These are phyloP conservation scores for Fomitopsis pulvina DNA, from an alignment of 768 basidiomycete genomes.

Conservation along the genomic window DNA sequence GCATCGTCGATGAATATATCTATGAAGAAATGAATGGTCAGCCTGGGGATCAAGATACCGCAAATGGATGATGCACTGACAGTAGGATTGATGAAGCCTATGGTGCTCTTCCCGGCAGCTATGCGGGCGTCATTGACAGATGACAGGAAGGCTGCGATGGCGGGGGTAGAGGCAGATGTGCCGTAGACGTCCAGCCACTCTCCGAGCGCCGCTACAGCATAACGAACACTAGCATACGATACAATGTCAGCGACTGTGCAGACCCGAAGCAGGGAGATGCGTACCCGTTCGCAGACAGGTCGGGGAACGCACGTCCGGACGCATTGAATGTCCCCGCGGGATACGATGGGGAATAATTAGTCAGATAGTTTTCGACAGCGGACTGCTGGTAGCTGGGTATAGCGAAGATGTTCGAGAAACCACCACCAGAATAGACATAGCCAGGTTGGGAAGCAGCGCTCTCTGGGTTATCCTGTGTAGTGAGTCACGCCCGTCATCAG, in stretches of 20 bases:
- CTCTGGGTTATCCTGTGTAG: slow-evolving; percentile 25
- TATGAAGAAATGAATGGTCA: slow-evolving; percentile 9
- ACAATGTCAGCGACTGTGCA: no score
- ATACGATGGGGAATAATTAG: slow-evolving; percentile 27
- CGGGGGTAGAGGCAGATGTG: slow-evolving; percentile 57
- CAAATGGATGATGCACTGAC: slow-evolving; percentile 2
- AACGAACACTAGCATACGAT: slow-evolving; percentile 21
- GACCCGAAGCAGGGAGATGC: no score
- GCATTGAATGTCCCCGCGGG: slow-evolving; percentile 27
- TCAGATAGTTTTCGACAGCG: slow-evolving; percentile 23
- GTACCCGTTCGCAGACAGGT: slow-evolving; percentile 30
- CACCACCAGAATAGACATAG: slow-evolving; percentile 31
- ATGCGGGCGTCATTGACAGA: slow-evolving; percentile 40
- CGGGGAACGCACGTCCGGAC: slow-evolving; percentile 27
- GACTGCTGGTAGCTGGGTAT: slow-evolving; percentile 29
- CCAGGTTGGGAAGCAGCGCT: slow-evolving; percentile 29
- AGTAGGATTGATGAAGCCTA: slow-evolving; percentile 32
- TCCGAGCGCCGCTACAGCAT: slow-evolving; percentile 24
- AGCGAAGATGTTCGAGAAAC: slow-evolving; percentile 35
- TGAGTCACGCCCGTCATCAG: neutral
- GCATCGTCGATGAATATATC: slow-evolving; percentile 39
- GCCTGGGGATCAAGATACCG: no score
- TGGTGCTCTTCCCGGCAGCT: slow-evolving; percentile 19
- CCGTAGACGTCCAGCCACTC: slow-evolving; percentile 36
- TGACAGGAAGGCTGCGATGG: slow-evolving; percentile 56